Evolutionary conservation across 106 monocot genomes (phyloP).

Genomic region (Acorus gramineus): DNA sequence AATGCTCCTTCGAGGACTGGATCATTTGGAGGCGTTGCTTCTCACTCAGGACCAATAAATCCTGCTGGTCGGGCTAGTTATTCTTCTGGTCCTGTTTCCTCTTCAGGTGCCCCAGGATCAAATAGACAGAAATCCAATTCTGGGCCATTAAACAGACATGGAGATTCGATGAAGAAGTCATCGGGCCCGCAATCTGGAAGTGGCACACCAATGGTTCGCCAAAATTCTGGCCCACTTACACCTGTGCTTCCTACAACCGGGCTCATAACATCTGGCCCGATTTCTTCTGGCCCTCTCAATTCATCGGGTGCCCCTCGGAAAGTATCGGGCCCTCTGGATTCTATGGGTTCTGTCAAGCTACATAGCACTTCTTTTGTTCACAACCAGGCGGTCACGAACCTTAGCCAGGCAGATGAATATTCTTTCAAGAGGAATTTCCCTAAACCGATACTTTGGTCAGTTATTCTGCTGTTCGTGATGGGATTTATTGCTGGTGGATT

Average conservation of each 20-base stretch:
- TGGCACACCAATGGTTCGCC: constrained; percentile 18
- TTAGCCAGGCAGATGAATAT: constrained; percentile 27
- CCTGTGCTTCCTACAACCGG: constrained; percentile 21
- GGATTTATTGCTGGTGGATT: constrained; percentile 28
- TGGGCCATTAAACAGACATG: constrained; percentile 27
- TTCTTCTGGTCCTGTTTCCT: constrained; percentile 20
- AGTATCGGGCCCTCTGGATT: constrained; percentile 20
- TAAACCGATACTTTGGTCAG: constrained; percentile 10
- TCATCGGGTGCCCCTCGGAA: constrained; percentile 22
- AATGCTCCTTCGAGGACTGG: constrained; percentile 26
- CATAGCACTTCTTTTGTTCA: constrained; percentile 15
- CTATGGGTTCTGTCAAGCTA: constrained; percentile 18
- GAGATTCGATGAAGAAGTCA: constrained; percentile 20
- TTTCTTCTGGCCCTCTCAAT: constrained; percentile 26
- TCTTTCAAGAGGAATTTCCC: constrained; percentile 25
- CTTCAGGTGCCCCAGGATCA: constrained; percentile 10
- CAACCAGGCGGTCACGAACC: constrained; percentile 28
- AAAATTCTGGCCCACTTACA: constrained; percentile 26
- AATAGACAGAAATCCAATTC: constrained; percentile 27
- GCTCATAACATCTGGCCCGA: constrained; percentile 31
- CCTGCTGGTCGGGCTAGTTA: constrained; percentile 15
- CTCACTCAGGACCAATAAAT: constrained; percentile 24
- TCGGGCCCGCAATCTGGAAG: constrained; percentile 26
- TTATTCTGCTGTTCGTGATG: constrained; percentile 21
- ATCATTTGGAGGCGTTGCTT: constrained; percentile 28